Percentiles rank a stretch among this genome's conserved stretches.
These are phyloP conservation scores for Pistacia integerrima DNA, from an alignment of 345 rosid species.

Conservation along the genomic window DNA sequence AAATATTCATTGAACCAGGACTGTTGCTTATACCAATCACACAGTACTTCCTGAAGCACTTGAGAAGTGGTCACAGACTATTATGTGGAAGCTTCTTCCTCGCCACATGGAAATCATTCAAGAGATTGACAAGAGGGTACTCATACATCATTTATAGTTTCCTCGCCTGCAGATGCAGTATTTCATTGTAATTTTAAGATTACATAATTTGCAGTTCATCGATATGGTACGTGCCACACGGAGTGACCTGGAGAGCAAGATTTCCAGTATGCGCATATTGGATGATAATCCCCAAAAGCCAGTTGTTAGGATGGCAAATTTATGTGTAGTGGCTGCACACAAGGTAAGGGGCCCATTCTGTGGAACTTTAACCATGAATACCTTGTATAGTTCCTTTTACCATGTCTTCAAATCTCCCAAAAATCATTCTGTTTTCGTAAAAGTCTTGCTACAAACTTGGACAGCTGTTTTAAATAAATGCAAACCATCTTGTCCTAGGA, in stretches of 20 bases:
- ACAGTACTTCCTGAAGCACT: slow-evolving; percentile 99
- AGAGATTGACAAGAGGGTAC: slow-evolving; percentile 91
- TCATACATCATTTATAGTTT: slow-evolving; percentile 9
- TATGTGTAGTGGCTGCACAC: slow-evolving; percentile 89
- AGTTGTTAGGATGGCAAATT: slow-evolving; percentile 96
- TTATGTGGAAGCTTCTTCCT: slow-evolving; percentile 98
- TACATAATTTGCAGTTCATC: slow-evolving; percentile 59
- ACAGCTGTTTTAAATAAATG: not conserved
- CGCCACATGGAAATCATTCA: slow-evolving; percentile 98
- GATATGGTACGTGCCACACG: slow-evolving; percentile 51
- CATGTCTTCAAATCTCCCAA: not conserved
- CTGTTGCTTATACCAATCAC: slow-evolving; percentile 94
- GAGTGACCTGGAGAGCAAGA: slow-evolving; percentile 77
- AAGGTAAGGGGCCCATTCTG: slow-evolving; percentile 49
- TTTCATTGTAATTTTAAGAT: slow-evolving; percentile 16
- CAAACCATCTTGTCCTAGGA: not conserved
- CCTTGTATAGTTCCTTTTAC: not conserved
- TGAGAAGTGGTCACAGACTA: slow-evolving; percentile 94
- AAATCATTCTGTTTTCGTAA: not conserved
- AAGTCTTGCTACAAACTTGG: not conserved
- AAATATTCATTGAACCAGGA: slow-evolving; percentile 50
- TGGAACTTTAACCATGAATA: not conserved
- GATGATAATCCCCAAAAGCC: slow-evolving; percentile 88
- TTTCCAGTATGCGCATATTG: slow-evolving; percentile 72
- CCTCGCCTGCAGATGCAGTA: slow-evolving; percentile 8